These are phyloP conservation scores for Macaranga tanarius DNA, from an alignment of 441 rosid genomes.

Conservation along the genomic window DNA sequence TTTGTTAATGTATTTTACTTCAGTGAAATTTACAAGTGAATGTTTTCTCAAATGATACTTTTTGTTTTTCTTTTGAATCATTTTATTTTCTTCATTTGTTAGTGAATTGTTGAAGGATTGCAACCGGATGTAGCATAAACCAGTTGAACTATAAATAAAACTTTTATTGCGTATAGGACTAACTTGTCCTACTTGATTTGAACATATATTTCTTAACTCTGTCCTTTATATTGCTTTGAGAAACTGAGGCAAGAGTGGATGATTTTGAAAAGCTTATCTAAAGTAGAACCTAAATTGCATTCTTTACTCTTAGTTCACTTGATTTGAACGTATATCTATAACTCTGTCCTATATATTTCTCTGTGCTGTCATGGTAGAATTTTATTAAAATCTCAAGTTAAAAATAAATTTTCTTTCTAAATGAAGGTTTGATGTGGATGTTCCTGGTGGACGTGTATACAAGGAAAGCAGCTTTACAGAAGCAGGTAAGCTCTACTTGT, in stretches of 20 bases:
- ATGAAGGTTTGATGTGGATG: conserved; percentile 91
- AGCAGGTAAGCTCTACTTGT: conserved; percentile 53
- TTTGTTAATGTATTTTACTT: background rate
- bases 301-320: background rate
- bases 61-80: background rate
- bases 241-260: background rate
- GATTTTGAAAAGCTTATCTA: background rate
- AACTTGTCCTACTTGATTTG: no score
- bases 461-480: conserved; percentile 90
- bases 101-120: background rate
- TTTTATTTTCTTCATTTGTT: background rate
- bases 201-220: no score
- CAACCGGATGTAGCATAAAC: background rate
- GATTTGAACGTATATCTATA: background rate
- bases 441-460: conserved; percentile 84
- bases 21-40: background rate
- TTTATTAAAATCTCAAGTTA: background rate
- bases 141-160: background rate
- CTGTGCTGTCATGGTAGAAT: background rate
- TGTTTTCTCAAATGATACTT: background rate
- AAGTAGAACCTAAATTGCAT: background rate
- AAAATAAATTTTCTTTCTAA: background rate
- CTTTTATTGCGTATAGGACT: background rate
- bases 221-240: background rate
- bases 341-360: background rate